These are phyloP conservation scores for Ogataea methylovora DNA, from an alignment of 805 yeast genomes.

Conservation along the genomic window DNA sequence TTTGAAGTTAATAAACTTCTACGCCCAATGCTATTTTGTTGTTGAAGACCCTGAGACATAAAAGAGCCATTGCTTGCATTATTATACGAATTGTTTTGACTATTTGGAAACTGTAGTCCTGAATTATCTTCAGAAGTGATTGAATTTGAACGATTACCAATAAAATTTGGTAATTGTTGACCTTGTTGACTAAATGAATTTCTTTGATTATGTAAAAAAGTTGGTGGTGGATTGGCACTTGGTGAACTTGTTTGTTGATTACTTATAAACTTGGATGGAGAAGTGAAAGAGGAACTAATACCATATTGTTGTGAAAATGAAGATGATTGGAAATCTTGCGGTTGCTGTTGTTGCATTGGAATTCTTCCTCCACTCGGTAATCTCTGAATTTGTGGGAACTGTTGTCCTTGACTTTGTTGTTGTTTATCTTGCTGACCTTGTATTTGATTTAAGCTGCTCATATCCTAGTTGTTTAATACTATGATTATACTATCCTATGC, in stretches of 20 bases:
- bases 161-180: too few species aligned
- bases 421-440: slow-evolving; percentile 2
- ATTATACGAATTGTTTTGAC: too few species aligned
- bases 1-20: slow-evolving; percentile 23
- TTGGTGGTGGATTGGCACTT: slow-evolving; percentile 22
- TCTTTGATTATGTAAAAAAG: slow-evolving; percentile 11
- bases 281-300: slow-evolving; percentile 3
- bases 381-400: slow-evolving; percentile 2
- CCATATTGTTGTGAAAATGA: slow-evolving; percentile 5
- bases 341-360: slow-evolving; percentile 10
- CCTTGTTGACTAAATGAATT: slow-evolving; percentile 16
- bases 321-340: slow-evolving; percentile 3
- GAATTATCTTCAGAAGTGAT: slow-evolving; percentile 1
- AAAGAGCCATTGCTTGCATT: too few species aligned
- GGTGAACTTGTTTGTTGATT: slow-evolving; percentile 13
- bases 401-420: slow-evolving; percentile 1
- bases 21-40: slow-evolving; percentile 12
- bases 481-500: too few species aligned
- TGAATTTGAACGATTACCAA: not conserved
- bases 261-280: slow-evolving; percentile 12
- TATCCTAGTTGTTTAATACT: too few species aligned
- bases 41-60: not conserved
- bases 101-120: too few species aligned
- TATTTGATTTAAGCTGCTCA: slow-evolving; percentile 1
- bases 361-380: too few species aligned